Base-by-base conservation (phyloP, 441 rosid species). In the Erodium chrysanthum region DNA sequence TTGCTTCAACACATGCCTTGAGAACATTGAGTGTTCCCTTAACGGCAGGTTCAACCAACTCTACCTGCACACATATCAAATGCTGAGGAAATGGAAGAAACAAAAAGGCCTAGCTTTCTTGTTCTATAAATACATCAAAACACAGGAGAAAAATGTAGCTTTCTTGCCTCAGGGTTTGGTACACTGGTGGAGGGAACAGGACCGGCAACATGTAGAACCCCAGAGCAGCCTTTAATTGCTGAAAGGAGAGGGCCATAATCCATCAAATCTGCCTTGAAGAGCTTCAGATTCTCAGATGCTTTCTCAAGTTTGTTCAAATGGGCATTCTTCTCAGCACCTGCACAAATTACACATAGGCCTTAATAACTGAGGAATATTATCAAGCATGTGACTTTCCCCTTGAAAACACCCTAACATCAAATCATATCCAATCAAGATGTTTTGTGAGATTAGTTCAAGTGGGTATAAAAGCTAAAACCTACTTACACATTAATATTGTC, bases 1-100 rank as follows among this genome's bases (percentile, higher is more conserved):
- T 82, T 0, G 85, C 88, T 75, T 84, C 84, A 6, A 64, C 42
- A 9, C 92, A 85, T 22, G 94, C 96, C 77, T 78, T 79, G 2
- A 91, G 88, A 68, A 88, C 95, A 78, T 86, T 86, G 20, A 78
- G 79, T 0, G 97, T 88, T 21, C 91, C 95, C 65, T 79, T 85
- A 7, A 85, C 84, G 21, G 89, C 85, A 1, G 90, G 95, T 61
- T 82, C 85, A 25, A 89, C 42, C 81, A 85, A 0, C 69, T 89
- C 87, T 5, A 81, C 85, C 97, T 88, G 68, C 66, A 69, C 65
- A 78, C 14, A 40, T 40, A 52, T 9, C 61, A 67, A 42, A 40
- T 15, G 42, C 33, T 42, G 12, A 69, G 64, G 31, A 67, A 37
- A 35, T 35, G 46, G 61, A 72, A 29, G 66, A 5, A 27, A 54